These are phyloP conservation scores for Starmerella apis DNA, from an alignment of 805 yeast genomes.

Conservation along the genomic window DNA sequence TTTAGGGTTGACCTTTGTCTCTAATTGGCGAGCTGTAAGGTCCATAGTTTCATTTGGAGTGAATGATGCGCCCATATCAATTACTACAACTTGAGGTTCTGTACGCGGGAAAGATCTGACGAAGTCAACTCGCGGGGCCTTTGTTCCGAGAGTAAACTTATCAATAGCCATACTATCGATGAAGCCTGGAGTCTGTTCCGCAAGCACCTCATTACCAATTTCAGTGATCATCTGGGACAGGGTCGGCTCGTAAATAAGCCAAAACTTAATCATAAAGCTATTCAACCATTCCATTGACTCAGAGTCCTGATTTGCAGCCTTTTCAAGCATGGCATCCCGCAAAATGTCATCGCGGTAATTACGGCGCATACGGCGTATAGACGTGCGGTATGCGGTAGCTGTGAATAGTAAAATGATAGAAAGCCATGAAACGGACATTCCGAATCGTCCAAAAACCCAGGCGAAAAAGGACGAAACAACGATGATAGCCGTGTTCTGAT, in stretches of 20 bases:
- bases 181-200: constrained; percentile 75
- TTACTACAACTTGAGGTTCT: constrained; percentile 84
- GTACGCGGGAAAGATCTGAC: constrained; percentile 87
- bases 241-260: constrained; percentile 86
- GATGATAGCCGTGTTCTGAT: constrained; percentile 70
- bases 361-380: constrained; percentile 69
- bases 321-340: constrained; percentile 70
- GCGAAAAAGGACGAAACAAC: constrained; percentile 59
- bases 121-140: constrained; percentile 85
- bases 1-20: constrained; percentile 73
- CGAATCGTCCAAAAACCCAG: constrained; percentile 67
- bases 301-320: constrained; percentile 66
- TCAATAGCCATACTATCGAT: constrained; percentile 76
- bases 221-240: constrained; percentile 75
- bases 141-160: constrained; percentile 83
- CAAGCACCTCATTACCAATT: constrained; percentile 73
- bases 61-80: constrained; percentile 94
- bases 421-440: constrained; percentile 69
- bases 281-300: constrained; percentile 96
- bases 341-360: constrained; percentile 68
- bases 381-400: constrained; percentile 67
- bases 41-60: constrained; percentile 86
- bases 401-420: constrained; percentile 57
- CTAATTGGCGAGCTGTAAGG: constrained; percentile 71
- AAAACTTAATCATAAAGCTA: constrained; percentile 75